phyloP scores from a whole-genome alignment of 495 filamentous ascomycete genomes.

The Penicillium roqueforti region DNA sequence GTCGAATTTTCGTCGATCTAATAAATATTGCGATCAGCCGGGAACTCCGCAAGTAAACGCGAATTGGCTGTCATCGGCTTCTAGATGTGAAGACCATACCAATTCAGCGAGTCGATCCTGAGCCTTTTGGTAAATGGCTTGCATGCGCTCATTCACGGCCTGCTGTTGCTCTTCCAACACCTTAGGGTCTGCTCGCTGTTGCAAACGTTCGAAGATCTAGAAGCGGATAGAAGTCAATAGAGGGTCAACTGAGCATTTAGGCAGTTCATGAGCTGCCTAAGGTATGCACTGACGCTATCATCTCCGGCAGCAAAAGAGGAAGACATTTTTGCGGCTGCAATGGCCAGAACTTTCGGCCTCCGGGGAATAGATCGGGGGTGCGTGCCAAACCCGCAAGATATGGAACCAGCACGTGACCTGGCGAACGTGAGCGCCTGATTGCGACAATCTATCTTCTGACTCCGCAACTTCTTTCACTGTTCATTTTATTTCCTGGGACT shows the following conservation, averaged over 20 bases:
- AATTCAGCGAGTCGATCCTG: slow-evolving; percentile 57
- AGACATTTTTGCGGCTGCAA: slow-evolving; percentile 43
- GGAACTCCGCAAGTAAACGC: slow-evolving; percentile 3
- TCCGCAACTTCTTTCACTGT: not conserved
- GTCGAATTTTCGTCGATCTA: slow-evolving; percentile 78
- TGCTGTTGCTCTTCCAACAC: slow-evolving; percentile 58
- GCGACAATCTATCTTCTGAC: not conserved
- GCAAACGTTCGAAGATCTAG: slow-evolving; percentile 65
- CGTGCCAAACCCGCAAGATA: slow-evolving; percentile 17
- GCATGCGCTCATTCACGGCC: slow-evolving; percentile 57
- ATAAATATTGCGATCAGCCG: slow-evolving; percentile 13
- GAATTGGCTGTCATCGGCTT: not conserved
- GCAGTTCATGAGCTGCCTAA: slow-evolving; percentile 2
- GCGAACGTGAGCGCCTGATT: slow-evolving; percentile 3
- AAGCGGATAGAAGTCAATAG: slow-evolving; percentile 6
- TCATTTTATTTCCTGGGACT: not conserved
- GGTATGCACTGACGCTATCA: slow-evolving; percentile 31
- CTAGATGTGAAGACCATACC: slow-evolving; percentile 25
- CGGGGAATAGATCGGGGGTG: slow-evolving; percentile 11
- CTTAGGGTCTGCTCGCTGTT: slow-evolving; percentile 56
- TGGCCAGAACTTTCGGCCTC: slow-evolving; percentile 26
- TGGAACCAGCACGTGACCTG: slow-evolving; percentile 27
- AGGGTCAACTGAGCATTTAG: not conserved
- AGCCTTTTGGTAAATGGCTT: slow-evolving; percentile 61
- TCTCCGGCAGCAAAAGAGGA: slow-evolving; percentile 41